Percentiles rank a stretch among this genome's conserved stretches.
These are phyloP conservation scores for Candida caryicola DNA, from an alignment of 805 yeast species.

Conservation along the genomic window DNA sequence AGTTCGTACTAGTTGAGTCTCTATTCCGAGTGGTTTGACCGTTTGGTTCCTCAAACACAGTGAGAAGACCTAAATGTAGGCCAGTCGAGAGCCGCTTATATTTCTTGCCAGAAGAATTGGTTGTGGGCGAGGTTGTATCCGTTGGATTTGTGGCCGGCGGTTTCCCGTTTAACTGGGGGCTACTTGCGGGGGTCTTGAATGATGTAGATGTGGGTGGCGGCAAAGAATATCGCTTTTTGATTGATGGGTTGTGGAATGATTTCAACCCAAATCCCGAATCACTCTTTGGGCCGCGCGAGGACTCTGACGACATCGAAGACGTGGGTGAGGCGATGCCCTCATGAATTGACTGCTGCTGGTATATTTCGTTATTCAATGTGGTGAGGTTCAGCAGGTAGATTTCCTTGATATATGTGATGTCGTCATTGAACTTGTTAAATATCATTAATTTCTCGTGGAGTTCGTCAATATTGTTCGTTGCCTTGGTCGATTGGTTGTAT, in stretches of 20 bases:
- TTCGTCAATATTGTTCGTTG: conserved; percentile 27
- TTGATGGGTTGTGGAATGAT: conserved; percentile 31
- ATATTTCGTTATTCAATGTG: conserved; percentile 23
- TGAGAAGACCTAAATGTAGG: conserved; percentile 35
- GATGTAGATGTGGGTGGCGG: conserved; percentile 10
- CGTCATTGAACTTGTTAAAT: conserved; percentile 34
- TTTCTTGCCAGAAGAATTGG: conserved; percentile 19
- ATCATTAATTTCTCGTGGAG: conserved; percentile 35
- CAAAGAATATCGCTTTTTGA: conserved; percentile 25
- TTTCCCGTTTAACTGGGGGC: conserved; percentile 2
- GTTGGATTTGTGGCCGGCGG: neutral
- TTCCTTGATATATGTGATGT: conserved; percentile 26
- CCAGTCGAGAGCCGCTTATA: conserved; percentile 36
- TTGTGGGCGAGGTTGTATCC: conserved; percentile 1
- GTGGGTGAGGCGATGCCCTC: conserved; percentile 8
- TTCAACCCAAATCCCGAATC: conserved; percentile 21
- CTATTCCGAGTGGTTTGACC: neutral
- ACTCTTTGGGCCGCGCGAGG: conserved; percentile 8
- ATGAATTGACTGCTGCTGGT: conserved; percentile 5
- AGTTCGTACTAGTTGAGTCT: neutral
- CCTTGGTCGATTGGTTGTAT: conserved; percentile 31
- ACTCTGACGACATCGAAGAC: conserved; percentile 7
- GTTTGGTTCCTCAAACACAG: conserved; percentile 36
- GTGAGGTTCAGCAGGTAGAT: conserved; percentile 27
- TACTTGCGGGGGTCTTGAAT: conserved; percentile 3